Evolutionary conservation across 805 yeast species (phyloP).

Genomic region (Torulaspora indica): DNA sequence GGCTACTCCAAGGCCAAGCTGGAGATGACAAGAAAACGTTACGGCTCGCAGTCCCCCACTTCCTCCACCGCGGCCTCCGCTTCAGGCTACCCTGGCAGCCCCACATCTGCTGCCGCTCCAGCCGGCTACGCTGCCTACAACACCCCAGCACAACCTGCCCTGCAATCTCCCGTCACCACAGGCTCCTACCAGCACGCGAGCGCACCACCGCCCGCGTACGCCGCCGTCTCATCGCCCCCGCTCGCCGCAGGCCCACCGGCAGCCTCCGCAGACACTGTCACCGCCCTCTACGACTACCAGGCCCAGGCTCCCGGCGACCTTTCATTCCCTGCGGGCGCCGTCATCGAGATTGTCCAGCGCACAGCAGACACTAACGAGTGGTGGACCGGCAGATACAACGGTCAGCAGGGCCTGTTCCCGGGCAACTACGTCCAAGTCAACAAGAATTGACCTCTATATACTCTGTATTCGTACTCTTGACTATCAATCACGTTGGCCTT

Average conservation of each 20-base stretch:
- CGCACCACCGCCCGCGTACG: slow-evolving; percentile 19
- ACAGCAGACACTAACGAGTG: slow-evolving; percentile 86
- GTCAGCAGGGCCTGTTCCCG: slow-evolving; percentile 88
- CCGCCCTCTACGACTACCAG: slow-evolving; percentile 84
- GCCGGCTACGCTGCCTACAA: background rate
- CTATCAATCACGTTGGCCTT: background rate
- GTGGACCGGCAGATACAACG: slow-evolving; percentile 93
- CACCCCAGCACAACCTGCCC: slow-evolving; percentile 1
- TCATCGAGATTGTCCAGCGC: slow-evolving; percentile 75
- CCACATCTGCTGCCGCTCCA: slow-evolving; percentile 8
- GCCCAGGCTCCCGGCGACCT: slow-evolving; percentile 95
- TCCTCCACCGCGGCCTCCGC: slow-evolving; percentile 25
- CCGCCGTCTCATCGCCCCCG: slow-evolving; percentile 15
- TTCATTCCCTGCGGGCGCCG: slow-evolving; percentile 80
- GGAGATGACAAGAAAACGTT: slow-evolving; percentile 76
- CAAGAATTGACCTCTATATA: slow-evolving; percentile 16
- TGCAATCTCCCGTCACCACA: slow-evolving; percentile 6
- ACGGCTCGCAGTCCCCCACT: slow-evolving; percentile 31
- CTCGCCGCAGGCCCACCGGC: slow-evolving; percentile 29
- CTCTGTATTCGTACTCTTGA: slow-evolving; percentile 1
- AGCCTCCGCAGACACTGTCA: slow-evolving; percentile 55
- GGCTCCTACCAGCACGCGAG: slow-evolving; percentile 10
- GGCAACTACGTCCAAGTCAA: slow-evolving; percentile 89
- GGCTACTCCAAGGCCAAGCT: slow-evolving; percentile 83
- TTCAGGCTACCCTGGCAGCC: slow-evolving; percentile 13